Base-by-base conservation (phyloP, 176 grass and related monocot genomes). In the Phoenix roebelenii region DNA sequence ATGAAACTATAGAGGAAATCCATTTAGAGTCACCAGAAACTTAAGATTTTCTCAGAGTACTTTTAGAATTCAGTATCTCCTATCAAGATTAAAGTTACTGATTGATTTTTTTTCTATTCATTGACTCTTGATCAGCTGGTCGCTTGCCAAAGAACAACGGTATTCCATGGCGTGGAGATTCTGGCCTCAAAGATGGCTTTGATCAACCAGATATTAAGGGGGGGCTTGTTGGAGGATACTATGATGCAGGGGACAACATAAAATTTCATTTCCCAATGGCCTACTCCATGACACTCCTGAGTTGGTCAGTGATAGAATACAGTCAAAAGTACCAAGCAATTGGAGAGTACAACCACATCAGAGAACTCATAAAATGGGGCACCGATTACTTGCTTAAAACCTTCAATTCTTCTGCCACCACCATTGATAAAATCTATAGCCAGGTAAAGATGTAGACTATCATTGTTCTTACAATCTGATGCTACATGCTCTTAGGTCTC, bases 231-330 rank as follows among this genome's bases (percentile, higher is more conserved):
- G 93, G 93, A 12, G 93, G 93, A 10, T 92, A 98, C 71, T 98
- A 98, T 52, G 93, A 98, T 48, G 87, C 93, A 71, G 93, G 93
- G 17, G 93, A 98, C 72, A 92, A 92, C 72, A 98, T 98, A 59
- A 98, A 98, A 68, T 98, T 98, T 84, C 84, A 98, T 57, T 98
- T 98, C 66, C 93, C 93, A 10, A 70, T 98, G 87, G 93, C 93
- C 10, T 98, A 89, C 77, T 98, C 93, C 54, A 92, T 98, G 93
- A 98, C 87, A 15, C 7, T 98, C 65, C 63, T 98, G 49, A 98
- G 93, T 72, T 98, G 93, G 93, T 91, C 93, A 17, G 93, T 92
- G 54, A 64, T 98, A 32, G 93, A 98, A 68, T 92, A 98, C 73
- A 83, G 84, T 59, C 60, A 81, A 16, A 83, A 80, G 71, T 98